Base-by-base conservation (phyloP, 1,284 basidiomycete genomes). In the Pyrrhoderma noxium region DNA sequence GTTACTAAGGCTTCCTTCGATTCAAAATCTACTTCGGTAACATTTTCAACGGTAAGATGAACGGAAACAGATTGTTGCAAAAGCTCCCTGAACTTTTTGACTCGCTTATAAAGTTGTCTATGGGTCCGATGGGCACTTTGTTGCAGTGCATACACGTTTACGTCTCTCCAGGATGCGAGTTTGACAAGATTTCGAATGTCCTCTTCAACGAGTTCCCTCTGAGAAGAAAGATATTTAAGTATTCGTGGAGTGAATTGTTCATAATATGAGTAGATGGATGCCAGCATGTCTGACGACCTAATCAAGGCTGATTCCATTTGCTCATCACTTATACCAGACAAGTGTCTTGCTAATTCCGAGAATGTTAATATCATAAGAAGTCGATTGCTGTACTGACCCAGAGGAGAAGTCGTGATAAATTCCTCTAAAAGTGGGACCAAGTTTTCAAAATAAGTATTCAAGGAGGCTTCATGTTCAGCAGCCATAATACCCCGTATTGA, bases 101-200 rank as follows among this genome's bases (percentile, higher is more conserved):
- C 80, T 58, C 84, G 80, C 66, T 90, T 93, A 77, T 94, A 95
- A 11, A 99, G 73, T 58, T 94, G 90, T 55, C 84, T 82, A 66
- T 99, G 96, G 1, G 91, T 93, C 62, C 81, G 87, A 59, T 88
- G 82, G 0, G 95, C 94, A 61, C 93, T 98, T 56, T 89, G 85
- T 65, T 89, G 90, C 57, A 99, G 76, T 2, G 96, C 93, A 58
- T 92, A 89, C 8, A 99, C 87, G 61, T 99, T 99, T 63, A 95
- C 75, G 64, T 99, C 96, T 66, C 90, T 95, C 96, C 96, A 99
- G 62, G 93, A 96, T 0, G 96, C 96, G 37, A 99, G 75, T 65
- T 93, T 93, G 73, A 99, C 88, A 63, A 91, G 89, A 50, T 80
- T 82, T 54, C 76, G 77, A 49, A 99, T 79, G 49, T 95, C 88